phyloP scores from a whole-genome alignment of 257 asterid species.

The Echites panduratus region DNA sequence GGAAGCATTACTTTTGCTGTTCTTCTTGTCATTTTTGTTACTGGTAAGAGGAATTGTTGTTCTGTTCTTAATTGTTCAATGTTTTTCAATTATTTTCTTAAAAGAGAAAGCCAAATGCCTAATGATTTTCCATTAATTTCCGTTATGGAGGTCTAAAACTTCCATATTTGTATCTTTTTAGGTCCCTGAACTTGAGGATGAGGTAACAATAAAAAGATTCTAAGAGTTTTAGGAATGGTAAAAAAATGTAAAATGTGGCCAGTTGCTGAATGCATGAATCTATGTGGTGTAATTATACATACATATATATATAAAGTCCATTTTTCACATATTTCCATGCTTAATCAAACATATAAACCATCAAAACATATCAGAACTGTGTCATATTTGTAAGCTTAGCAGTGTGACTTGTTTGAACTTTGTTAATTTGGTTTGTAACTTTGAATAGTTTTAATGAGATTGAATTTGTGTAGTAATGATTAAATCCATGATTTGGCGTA shows the following conservation, averaged over 20 bases:
- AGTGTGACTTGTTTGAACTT: not conserved
- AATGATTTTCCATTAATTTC: not conserved
- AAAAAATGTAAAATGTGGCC: not conserved
- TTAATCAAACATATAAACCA: not conserved
- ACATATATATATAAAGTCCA: too few species aligned
- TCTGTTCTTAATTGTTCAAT: not conserved
- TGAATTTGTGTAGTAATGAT: not conserved
- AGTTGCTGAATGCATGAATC: not conserved
- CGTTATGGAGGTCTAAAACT: not conserved
- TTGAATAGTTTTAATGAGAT: not conserved
- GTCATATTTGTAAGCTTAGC: not conserved
- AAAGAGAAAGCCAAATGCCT: not conserved
- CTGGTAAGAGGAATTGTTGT: constrained; percentile 41
- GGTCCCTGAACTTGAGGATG: not conserved
- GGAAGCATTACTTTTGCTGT: constrained; percentile 96
- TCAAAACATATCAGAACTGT: not conserved
- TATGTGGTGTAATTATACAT: too few species aligned
- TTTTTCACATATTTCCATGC: not conserved
- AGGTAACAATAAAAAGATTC: not conserved
- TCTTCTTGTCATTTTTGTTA: constrained; percentile 81
- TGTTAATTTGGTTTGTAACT: not conserved
- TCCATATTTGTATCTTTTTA: not conserved
- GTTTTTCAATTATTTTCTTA: constrained; percentile 1
- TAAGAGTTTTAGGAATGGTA: not conserved
- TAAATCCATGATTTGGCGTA: not conserved